Base-by-base conservation (phyloP, 108 stramenopile species). In the Cyclotella cryptica region DNA sequence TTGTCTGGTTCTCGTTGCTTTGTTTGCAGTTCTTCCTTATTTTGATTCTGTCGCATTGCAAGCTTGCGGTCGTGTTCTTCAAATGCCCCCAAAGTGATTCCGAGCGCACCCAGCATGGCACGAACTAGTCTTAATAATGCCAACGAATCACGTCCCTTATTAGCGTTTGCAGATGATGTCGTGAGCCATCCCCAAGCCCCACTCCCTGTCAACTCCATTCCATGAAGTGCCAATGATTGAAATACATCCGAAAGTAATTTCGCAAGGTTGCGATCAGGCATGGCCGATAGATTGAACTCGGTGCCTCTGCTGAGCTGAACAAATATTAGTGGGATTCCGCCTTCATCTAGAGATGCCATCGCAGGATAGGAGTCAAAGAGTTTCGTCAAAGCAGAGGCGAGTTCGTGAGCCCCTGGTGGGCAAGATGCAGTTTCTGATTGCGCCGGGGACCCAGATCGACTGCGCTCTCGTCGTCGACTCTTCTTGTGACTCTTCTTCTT, bases 81-180 rank as follows among this genome's bases (percentile, higher is more conserved):
- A 40, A 90, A 71, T 5, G 87, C 85, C 13, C 84, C 80, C 70
- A 90, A 81, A 12, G 87, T 94, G 22, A 94, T 19, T 21, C 89
- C 93, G 14, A 86, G 82, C 24, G 88, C 80, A 82, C 88, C 86
- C 69, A 94, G 66, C 58, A 94, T 55, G 6, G 86, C 79, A 46
- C 91, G 78, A 27, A 88, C 69, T 44, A 89, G 39, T 42, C 79
- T 66, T 35, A 84, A 66, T 35, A 84, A 77, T 26, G 79, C 79
- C 58, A 70, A 71, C 10, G 71, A 67, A 63, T 84, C 74, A 10
- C 57, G 57, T 43, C 70, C 53, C 24, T 39, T 54, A 24, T 29
- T 46, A 15, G 13, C 35, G 59, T 35, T 52, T 12, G 41, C 19
- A 21, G 9, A 35, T 12, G 41, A 40, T 0, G 75, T 61, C 42